Conservation (phyloP, 192 early-diverging fungal species). For the Martensiomyces pterosporus region DNA sequence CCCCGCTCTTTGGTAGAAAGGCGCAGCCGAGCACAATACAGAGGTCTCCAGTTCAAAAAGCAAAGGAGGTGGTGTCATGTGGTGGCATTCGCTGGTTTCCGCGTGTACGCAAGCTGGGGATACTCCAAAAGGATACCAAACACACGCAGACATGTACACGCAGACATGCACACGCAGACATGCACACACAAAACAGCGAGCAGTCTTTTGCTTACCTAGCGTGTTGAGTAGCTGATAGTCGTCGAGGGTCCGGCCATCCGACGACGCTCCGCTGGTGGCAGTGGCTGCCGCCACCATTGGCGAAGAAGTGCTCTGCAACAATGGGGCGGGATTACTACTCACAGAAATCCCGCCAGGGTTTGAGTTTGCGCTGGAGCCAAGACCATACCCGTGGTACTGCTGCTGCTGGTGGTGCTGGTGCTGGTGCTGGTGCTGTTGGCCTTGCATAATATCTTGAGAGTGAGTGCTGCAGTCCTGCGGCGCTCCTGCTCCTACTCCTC, state of each 20-base stretch:
- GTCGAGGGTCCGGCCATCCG: constrained; percentile 41
- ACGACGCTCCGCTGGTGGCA: constrained; percentile 7
- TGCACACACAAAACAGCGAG: not conserved
- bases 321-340: constrained; percentile 1
- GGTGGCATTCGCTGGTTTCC: no score
- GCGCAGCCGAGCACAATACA: no score
- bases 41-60: no score
- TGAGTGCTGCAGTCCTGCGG: constrained; percentile 11
- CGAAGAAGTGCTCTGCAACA: constrained; percentile 3
- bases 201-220: constrained; percentile 35
- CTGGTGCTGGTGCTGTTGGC: no score
- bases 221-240: constrained; percentile 49
- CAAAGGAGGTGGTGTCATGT: no score
- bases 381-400: not conserved
- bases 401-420: not conserved
- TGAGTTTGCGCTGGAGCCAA: no score
- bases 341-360: constrained; percentile 5
- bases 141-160: no score
- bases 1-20: no score
- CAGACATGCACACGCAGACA: not conserved
- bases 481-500: no score
- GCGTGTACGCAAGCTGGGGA: no score
- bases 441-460: not conserved
- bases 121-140: no score
- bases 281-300: not conserved